Percentiles rank a stretch among this genome's conserved stretches.
Conservation (phyloP, 768 basidiomycete genomes). For the Lactifluus hygrophoroides region DNA sequence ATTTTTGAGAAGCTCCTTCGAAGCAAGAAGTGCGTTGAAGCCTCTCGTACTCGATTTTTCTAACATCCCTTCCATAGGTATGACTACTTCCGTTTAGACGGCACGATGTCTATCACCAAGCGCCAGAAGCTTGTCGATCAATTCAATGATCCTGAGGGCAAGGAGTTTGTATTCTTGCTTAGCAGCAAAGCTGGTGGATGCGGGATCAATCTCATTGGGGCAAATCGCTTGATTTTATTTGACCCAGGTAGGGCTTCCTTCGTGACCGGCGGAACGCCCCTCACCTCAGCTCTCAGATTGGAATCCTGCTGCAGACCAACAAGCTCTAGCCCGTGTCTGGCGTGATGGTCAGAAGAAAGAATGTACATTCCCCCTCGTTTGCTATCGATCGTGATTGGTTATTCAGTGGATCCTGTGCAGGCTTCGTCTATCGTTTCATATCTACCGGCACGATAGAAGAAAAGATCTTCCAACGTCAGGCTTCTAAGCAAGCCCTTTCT, state of each 20-base stretch:
- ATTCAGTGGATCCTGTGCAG: constrained; percentile 31
- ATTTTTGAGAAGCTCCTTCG: constrained; percentile 85
- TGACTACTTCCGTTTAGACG: constrained; percentile 86
- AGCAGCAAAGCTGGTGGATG: constrained; percentile 96
- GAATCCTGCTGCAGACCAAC: constrained; percentile 98
- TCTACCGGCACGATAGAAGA: constrained; percentile 97
- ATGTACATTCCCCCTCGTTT: constrained; percentile 40
- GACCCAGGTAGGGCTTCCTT: constrained; percentile 63
- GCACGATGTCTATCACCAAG: constrained; percentile 86
- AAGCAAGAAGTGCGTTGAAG: constrained; percentile 57
- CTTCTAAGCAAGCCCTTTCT: constrained; percentile 91
- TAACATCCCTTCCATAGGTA: constrained; percentile 45
- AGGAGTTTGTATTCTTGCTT: constrained; percentile 89
- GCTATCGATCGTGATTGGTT: background rate
- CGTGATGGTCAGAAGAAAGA: constrained; percentile 99
- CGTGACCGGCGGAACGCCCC: background rate
- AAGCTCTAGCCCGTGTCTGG: constrained; percentile 97
- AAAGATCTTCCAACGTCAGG: constrained; percentile 98
- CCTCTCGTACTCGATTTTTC: background rate
- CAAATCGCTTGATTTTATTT: constrained; percentile 90
- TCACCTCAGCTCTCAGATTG: constrained; percentile 50
- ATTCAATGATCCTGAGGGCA: constrained; percentile 88
- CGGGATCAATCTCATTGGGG: constrained; percentile 95
- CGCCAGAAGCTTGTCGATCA: constrained; percentile 94
- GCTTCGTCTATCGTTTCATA: constrained; percentile 98